phyloP scores from a whole-genome alignment of 495 filamentous ascomycete genomes.

The Pyrenula aspistea region DNA sequence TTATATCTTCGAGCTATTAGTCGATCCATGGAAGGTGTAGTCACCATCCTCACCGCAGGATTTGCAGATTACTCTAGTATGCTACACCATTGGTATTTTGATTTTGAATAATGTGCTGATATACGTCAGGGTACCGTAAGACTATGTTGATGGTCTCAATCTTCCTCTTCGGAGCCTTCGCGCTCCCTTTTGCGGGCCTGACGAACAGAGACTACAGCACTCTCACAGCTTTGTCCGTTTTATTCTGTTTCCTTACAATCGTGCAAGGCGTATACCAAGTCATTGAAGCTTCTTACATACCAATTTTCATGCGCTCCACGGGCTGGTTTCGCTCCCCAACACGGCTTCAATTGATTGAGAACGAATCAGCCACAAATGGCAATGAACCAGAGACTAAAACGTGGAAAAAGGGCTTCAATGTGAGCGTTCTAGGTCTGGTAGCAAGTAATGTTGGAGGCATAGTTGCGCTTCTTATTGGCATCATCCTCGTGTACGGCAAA shows the following conservation, averaged over 20 bases:
- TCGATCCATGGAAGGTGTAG: constrained; percentile 9
- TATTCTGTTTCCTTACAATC: constrained; percentile 7
- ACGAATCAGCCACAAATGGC: background rate
- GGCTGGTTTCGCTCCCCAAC: constrained; percentile 8
- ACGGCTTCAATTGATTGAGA: background rate
- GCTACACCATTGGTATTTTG: constrained; percentile 1
- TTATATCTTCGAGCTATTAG: constrained; percentile 10
- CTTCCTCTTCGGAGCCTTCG: constrained; percentile 11
- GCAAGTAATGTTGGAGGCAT: constrained; percentile 11
- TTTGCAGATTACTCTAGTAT: constrained; percentile 12
- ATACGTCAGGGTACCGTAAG: constrained; percentile 10
- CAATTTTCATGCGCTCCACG: constrained; percentile 12
- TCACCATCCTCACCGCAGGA: constrained; percentile 9
- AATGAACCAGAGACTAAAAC: constrained; percentile 3
- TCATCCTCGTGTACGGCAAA: constrained; percentile 12
- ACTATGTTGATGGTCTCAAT: constrained; percentile 13
- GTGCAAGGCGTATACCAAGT: constrained; percentile 11
- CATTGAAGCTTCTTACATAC: constrained; percentile 14
- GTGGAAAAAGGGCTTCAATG: constrained; percentile 8
- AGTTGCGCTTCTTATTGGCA: constrained; percentile 9
- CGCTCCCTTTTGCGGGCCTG: constrained; percentile 11
- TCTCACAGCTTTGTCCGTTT: constrained; percentile 7
- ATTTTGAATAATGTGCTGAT: background rate
- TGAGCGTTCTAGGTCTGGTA: constrained; percentile 12
- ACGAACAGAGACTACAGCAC: constrained; percentile 4